Conservation (phyloP, 495 filamentous ascomycete species). For the Cetradonia linearis region DNA sequence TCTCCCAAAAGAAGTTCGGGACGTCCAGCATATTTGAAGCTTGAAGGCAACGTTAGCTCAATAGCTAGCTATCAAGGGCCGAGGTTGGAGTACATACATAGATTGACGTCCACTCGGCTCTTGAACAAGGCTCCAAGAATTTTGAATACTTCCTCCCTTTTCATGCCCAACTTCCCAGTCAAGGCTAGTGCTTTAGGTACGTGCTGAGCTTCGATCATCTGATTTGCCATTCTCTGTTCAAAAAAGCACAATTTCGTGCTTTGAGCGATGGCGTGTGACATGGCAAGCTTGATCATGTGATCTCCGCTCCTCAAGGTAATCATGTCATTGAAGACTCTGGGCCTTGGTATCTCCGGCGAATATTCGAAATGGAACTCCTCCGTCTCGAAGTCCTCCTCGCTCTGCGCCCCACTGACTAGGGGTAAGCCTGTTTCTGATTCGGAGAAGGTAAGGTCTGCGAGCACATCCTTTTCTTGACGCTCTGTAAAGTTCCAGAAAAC, state of each 20-base stretch:
- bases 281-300: conserved; percentile 98
- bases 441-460: conserved; percentile 91
- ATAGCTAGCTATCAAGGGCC: no score
- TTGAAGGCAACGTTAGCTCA: conserved; percentile 35
- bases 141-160: conserved; percentile 78
- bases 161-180: conserved; percentile 86
- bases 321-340: conserved; percentile 97
- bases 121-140: conserved; percentile 88
- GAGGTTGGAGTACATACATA: conserved; percentile 55
- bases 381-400: conserved; percentile 86
- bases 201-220: conserved; percentile 86
- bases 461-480: conserved; percentile 87
- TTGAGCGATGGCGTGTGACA: conserved; percentile 93
- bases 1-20: conserved; percentile 98
- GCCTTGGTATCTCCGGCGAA: conserved; percentile 68
- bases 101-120: conserved; percentile 90
- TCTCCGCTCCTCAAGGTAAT: conserved; percentile 90
- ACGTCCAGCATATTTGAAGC: conserved; percentile 93
- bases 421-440: conserved; percentile 48
- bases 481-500: conserved; percentile 99
- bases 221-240: conserved; percentile 90
- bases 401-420: conserved; percentile 58
- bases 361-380: conserved; percentile 98
- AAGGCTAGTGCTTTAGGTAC: conserved; percentile 80
- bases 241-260: conserved; percentile 96